Conservation (phyloP, 2,329 filamentous ascomycete species). For the Cercospora sp. region DNA sequence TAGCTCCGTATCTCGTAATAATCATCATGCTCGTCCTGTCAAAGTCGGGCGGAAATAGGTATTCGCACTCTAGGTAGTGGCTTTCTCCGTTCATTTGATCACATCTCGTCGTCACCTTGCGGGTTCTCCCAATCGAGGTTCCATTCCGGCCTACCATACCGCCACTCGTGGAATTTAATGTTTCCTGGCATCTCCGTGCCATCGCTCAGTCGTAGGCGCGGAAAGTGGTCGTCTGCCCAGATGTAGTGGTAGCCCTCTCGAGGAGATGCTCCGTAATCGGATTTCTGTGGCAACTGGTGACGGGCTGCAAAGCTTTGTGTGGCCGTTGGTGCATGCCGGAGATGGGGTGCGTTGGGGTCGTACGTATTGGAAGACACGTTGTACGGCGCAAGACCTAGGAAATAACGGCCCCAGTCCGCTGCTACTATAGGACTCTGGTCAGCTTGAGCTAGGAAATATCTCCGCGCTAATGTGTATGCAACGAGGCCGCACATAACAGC, state of each 20-base stretch:
- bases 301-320: conserved; percentile 6
- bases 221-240: conserved; percentile 47
- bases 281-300: conserved; percentile 23
- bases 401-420: conserved; percentile 34
- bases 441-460: not conserved
- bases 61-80: not conserved
- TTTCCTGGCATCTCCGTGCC: conserved; percentile 51
- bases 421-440: conserved; percentile 2
- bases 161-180: conserved; percentile 42
- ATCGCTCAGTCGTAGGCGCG: conserved; percentile 46
- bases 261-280: conserved; percentile 34
- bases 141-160: conserved; percentile 37
- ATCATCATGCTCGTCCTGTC: not conserved
- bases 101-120: not conserved
- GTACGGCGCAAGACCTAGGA: conserved; percentile 35
- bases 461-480: not conserved
- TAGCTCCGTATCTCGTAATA: not conserved
- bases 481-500: not conserved
- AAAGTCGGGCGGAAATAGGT: not conserved
- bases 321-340: conserved; percentile 8
- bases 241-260: conserved; percentile 41
- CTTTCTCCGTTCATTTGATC: not conserved
- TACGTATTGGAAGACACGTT: conserved; percentile 22
- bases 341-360: conserved; percentile 19
- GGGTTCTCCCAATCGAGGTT: conserved; percentile 28